Base-by-base conservation (phyloP, 176 grass and related monocot species). In the Pontederia crassipes region DNA sequence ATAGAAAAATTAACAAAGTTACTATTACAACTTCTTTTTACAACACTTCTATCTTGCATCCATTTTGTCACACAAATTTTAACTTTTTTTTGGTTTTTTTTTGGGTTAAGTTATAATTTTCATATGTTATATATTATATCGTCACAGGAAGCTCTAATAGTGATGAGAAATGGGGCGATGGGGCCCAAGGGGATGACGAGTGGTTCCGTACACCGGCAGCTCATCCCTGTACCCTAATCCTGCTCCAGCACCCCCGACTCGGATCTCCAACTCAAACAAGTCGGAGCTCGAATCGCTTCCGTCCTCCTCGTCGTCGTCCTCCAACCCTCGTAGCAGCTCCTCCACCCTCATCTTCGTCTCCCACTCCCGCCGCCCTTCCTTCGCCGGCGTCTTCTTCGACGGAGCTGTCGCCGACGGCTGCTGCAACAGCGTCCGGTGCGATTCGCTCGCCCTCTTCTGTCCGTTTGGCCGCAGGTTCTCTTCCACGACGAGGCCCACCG, bases 221-320 rank as follows among this genome's bases (percentile, higher is more conserved):
- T 68, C 65, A 45, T 68, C 29, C 26, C 65, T 55, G 28, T 54
- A 68, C 9, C 65, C 28, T 66, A 46, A 26, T 17, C 65, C 65
- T 55, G 26, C 35, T 17, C 5, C 45, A 45, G 10, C 61, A 18
- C n/a, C 62, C 12, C 45, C 62, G 12, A 18, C 27, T 61, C 58
- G 12, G n/a, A 16, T 70, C 8, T 88, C 77, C 26, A 88, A 78
- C 75, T 88, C 89, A 55, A 87, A 95, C 28, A 95, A 67, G 52
- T 95, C 85, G 8, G 85, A 95, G 68, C 85, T 86, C 70, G 70
- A 83, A 28, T 81, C 79, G 75, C 84, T 82, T 62, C 14, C 12
- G 28, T 16, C 28, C 24, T 32, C 27, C 28, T 54, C n/a, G 14
- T 54, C 51, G 12, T 59, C 57, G 10, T 32, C 57, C 11, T 11